phyloP scores from a whole-genome alignment of 2,329 filamentous ascomycete genomes.

The Verticillium tricorpus region DNA sequence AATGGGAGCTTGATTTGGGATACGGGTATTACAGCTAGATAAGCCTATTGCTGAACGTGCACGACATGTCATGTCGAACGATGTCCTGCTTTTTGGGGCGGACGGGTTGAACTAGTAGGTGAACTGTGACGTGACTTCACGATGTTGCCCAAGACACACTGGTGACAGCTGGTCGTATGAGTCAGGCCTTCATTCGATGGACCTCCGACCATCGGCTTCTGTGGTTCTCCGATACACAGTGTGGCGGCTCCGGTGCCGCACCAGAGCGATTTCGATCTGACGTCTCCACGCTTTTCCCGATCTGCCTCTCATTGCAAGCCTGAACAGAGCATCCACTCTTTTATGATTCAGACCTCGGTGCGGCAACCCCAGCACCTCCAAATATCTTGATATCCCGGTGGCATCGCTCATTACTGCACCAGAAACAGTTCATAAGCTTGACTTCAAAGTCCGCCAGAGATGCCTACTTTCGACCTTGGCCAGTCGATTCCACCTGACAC shows the following conservation, averaged over 20 bases:
- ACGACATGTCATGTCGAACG: too few relatives aligned
- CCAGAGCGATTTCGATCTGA: neutral
- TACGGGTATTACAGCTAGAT: too few relatives aligned
- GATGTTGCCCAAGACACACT: too few relatives aligned
- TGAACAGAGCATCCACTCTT: neutral
- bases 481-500: slow-evolving; percentile 75
- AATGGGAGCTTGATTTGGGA: too few relatives aligned
- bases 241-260: neutral
- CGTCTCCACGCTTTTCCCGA: neutral
- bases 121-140: too few relatives aligned
- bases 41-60: too few relatives aligned
- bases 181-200: neutral
- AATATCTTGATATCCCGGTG: neutral
- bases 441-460: slow-evolving; percentile 16
- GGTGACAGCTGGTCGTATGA: neutral
- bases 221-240: neutral
- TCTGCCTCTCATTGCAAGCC: neutral
- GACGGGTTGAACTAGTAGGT: too few relatives aligned
- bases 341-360: neutral
- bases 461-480: slow-evolving; percentile 53
- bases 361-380: neutral
- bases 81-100: too few relatives aligned
- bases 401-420: neutral
- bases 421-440: neutral
- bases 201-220: neutral